A percentile compares a stretch with the other conserved stretches of the same genome.
phyloP scores from a whole-genome alignment of 2,329 filamentous ascomycete genomes.

The Phoma sp. region DNA sequence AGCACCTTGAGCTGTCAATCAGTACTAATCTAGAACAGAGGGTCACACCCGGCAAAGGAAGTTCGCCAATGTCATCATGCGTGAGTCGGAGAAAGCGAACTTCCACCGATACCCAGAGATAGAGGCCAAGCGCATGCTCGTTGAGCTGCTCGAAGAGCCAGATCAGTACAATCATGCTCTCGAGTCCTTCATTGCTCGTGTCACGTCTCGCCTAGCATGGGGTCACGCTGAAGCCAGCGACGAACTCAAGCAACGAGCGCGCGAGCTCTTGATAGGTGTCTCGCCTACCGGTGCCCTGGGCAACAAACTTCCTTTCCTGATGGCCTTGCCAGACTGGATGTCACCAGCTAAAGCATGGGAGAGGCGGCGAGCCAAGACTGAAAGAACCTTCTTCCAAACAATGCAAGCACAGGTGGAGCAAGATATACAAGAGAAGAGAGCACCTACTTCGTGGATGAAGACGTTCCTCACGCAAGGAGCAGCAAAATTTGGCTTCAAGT shows the following conservation, averaged over 20 bases:
- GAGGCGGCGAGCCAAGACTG: conserved; percentile 50
- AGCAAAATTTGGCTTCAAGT: conserved; percentile 49
- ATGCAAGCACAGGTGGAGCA: conserved; percentile 51
- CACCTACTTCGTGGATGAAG: conserved; percentile 52
- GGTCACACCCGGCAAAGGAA: conserved; percentile 52
- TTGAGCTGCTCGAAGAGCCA: conserved; percentile 52
- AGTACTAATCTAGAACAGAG: conserved; percentile 35
- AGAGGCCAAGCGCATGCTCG: conserved; percentile 53
- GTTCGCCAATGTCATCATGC: conserved; percentile 55
- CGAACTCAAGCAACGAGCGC: conserved; percentile 55
- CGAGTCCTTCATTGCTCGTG: conserved; percentile 54
- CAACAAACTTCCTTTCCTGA: conserved; percentile 55
- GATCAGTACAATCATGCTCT: conserved; percentile 51
- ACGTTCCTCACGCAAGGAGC: conserved; percentile 49
- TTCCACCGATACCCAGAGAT: conserved; percentile 55
- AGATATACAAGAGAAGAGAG: conserved; percentile 43
- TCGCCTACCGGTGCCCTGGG: conserved; percentile 54
- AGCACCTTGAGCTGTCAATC: neutral
- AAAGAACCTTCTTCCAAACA: conserved; percentile 52
- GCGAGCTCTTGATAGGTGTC: conserved; percentile 54
- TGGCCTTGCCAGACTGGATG: conserved; percentile 53
- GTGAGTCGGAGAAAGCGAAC: conserved; percentile 47
- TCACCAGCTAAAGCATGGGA: conserved; percentile 54
- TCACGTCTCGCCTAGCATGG: conserved; percentile 57
- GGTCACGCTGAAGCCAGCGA: conserved; percentile 53